These are phyloP conservation scores for Pyrenochaeta sp. DNA, from an alignment of 2,329 filamentous ascomycete species.

Conservation along the genomic window DNA sequence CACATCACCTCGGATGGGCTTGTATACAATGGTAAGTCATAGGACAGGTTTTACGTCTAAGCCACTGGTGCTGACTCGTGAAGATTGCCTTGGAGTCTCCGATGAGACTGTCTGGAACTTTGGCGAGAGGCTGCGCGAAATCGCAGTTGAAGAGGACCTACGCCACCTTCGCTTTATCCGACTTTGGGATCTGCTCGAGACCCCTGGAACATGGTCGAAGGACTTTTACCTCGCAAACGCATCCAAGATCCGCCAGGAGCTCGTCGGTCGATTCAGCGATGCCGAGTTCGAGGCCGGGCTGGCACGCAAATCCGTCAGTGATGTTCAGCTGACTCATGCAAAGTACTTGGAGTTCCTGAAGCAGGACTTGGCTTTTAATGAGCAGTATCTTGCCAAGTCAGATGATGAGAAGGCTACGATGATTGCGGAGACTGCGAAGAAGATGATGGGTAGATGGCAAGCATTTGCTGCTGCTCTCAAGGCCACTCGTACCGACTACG, in stretches of 20 bases:
- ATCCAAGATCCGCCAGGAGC: slow-evolving; percentile 21
- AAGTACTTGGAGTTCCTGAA: slow-evolving; percentile 28
- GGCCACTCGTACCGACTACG: slow-evolving; percentile 14
- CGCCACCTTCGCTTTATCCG: slow-evolving; percentile 25
- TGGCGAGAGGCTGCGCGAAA: slow-evolving; percentile 25
- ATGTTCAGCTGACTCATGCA: slow-evolving; percentile 25
- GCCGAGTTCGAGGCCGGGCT: slow-evolving; percentile 31
- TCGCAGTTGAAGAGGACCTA: slow-evolving; percentile 16
- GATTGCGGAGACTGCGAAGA: slow-evolving; percentile 22
- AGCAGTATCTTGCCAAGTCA: slow-evolving; percentile 9
- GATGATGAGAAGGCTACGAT: slow-evolving; percentile 13
- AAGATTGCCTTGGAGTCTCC: slow-evolving; percentile 51
- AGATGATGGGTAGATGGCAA: slow-evolving; percentile 32
- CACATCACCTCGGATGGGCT: slow-evolving; percentile 53
- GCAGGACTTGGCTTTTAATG: slow-evolving; percentile 18
- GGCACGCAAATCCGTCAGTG: slow-evolving; percentile 19
- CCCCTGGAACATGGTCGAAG: slow-evolving; percentile 17
- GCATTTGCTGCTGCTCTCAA: slow-evolving; percentile 19
- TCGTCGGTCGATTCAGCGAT: slow-evolving; percentile 25
- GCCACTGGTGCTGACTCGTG: background rate
- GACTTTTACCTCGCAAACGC: slow-evolving; percentile 24
- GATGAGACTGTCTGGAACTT: slow-evolving; percentile 53
- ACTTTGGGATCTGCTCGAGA: slow-evolving; percentile 24
- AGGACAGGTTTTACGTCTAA: background rate
- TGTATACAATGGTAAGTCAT: slow-evolving; percentile 44